These are phyloP conservation scores for Neopestalotiopsis clavispora DNA, from an alignment of 2,329 filamentous ascomycete species.

Conservation along the genomic window DNA sequence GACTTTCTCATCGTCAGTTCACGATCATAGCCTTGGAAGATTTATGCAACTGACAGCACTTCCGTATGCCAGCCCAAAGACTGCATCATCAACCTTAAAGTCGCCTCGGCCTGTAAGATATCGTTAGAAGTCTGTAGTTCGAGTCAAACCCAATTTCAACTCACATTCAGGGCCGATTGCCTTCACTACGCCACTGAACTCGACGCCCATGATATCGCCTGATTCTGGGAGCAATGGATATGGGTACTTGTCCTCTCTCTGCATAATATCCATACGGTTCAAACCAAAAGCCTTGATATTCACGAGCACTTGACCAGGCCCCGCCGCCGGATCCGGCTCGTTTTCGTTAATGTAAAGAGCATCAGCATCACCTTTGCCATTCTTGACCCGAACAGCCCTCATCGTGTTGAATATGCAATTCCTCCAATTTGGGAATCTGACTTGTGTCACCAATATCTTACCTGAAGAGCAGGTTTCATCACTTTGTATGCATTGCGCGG, in stretches of 20 bases:
- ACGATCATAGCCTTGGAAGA: neutral
- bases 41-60: neutral
- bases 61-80: conserved; percentile 7
- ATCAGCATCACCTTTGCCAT: conserved; percentile 7
- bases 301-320: conserved; percentile 2
- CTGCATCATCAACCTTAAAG: conserved; percentile 5
- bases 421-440: neutral
- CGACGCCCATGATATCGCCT: conserved; percentile 8
- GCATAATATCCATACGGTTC: conserved; percentile 13
- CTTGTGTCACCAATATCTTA: neutral
- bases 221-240: conserved; percentile 7
- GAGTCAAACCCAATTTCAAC: neutral
- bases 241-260: conserved; percentile 10
- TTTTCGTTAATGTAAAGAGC: conserved; percentile 6
- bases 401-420: neutral
- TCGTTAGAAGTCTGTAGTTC: neutral
- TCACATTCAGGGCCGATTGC: neutral
- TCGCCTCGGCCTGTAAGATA: neutral
- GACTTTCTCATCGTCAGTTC: neutral
- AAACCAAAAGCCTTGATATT: conserved; percentile 9
- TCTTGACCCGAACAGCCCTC: conserved; percentile 7
- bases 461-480: neutral
- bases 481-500: no score
- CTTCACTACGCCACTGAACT: conserved; percentile 8
- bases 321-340: conserved; percentile 6